Conservation (phyloP, 225 moss, liverwort and hornwort species). For the Ulota crispa region DNA sequence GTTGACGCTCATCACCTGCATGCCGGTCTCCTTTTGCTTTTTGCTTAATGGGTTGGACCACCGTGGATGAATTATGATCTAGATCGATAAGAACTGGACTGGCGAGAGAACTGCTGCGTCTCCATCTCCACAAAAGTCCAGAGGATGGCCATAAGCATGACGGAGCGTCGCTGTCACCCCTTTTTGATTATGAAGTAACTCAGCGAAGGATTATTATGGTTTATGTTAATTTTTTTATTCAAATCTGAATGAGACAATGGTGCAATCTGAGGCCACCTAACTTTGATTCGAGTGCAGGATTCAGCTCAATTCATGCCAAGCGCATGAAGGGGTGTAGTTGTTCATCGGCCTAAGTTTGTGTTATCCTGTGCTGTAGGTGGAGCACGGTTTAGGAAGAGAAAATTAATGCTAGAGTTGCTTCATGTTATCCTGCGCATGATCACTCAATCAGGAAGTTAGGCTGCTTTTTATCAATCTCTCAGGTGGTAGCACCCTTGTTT, state of each 20-base stretch:
- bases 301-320: neutral
- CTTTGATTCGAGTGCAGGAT: neutral
- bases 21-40: neutral
- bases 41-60: slow-evolving; percentile 26
- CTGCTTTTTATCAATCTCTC: neutral
- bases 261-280: slow-evolving; percentile 25
- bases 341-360: neutral
- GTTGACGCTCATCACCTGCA: neutral
- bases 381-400: neutral
- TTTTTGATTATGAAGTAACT: neutral
- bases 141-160: slow-evolving; percentile 21
- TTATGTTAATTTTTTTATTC: neutral
- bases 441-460: neutral
- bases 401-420: neutral
- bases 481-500: too few species aligned
- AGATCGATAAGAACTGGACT: slow-evolving; percentile 20
- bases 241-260: slow-evolving; percentile 2
- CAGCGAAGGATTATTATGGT: neutral
- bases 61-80: slow-evolving; percentile 9
- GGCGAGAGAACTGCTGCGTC: neutral
- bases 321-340: slow-evolving; percentile 15
- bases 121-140: slow-evolving; percentile 20
- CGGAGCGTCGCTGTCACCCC: slow-evolving; percentile 6
- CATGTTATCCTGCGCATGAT: neutral
- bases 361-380: neutral